Conservation (phyloP, 805 yeast genomes). For the Yamadazyma ubonensis region DNA sequence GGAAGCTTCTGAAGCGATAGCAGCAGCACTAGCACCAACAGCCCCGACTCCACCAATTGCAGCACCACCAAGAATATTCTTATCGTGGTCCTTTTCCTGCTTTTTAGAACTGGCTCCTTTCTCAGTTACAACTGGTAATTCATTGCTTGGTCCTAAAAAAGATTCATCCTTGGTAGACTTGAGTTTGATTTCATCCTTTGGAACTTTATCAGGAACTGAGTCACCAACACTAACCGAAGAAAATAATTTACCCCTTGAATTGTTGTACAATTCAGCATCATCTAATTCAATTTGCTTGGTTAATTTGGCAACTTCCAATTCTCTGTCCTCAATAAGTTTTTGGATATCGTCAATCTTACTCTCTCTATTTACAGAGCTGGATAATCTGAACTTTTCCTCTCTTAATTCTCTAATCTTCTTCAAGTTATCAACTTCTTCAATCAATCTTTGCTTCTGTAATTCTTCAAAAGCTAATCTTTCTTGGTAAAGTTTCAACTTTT, state of each 20-base stretch:
- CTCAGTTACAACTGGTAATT: conserved; percentile 23
- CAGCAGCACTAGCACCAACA: conserved; percentile 13
- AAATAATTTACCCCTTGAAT: conserved; percentile 10
- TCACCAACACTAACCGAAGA: conserved; percentile 12
- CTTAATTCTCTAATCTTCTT: conserved; percentile 39
- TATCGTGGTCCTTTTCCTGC: conserved; percentile 8
- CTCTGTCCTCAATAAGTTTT: conserved; percentile 32
- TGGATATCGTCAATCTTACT: conserved; percentile 25
- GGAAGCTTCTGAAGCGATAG: conserved; percentile 16
- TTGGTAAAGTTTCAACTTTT: conserved; percentile 27
- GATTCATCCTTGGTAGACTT: conserved; percentile 9
- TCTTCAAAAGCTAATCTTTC: conserved; percentile 36
- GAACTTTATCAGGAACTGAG: conserved; percentile 16
- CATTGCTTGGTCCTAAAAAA: conserved; percentile 33
- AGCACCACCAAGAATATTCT: conserved; percentile 11
- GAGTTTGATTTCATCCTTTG: conserved; percentile 13
- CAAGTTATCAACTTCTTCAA: conserved; percentile 40
- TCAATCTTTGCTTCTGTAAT: conserved; percentile 35
- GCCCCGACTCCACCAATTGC: conserved; percentile 16
- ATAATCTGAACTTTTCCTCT: conserved; percentile 35
- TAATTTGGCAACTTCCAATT: conserved; percentile 31
- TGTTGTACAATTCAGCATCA: conserved; percentile 24
- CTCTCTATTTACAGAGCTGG: conserved; percentile 22
- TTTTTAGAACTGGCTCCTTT: conserved; percentile 19
- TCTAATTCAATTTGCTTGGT: conserved; percentile 33